These are phyloP conservation scores for Magnusiomyces ingens DNA, from an alignment of 1,139 yeast species.

Conservation along the genomic window DNA sequence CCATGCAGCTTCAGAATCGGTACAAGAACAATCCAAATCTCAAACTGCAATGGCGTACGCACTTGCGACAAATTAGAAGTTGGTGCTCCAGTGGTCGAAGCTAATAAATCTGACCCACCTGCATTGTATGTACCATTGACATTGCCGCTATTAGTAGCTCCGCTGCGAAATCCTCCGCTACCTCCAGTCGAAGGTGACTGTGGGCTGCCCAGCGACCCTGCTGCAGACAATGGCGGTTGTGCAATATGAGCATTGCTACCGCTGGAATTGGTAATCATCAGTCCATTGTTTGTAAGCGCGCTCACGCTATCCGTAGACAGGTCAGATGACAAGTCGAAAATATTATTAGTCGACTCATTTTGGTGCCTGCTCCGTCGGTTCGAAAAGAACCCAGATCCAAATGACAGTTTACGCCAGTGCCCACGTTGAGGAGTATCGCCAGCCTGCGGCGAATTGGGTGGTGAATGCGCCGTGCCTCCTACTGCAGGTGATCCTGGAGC, in stretches of 20 bases:
- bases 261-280: slow-evolving; percentile 22
- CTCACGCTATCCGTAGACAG: slow-evolving; percentile 32
- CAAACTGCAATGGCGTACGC: slow-evolving; percentile 68
- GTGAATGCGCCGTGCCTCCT: neutral
- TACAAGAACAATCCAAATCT: slow-evolving; percentile 86
- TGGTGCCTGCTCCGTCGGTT: slow-evolving; percentile 22
- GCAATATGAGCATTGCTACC: slow-evolving; percentile 9
- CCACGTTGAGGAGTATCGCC: slow-evolving; percentile 16
- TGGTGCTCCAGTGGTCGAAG: slow-evolving; percentile 8
- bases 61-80: slow-evolving; percentile 8
- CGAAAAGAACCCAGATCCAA: slow-evolving; percentile 29
- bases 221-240: slow-evolving; percentile 43
- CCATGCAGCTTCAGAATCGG: slow-evolving; percentile 89
- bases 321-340: slow-evolving; percentile 24
- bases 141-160: neutral
- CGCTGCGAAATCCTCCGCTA: neutral
- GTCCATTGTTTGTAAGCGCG: neutral
- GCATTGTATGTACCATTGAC: neutral
- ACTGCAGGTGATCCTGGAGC: neutral
- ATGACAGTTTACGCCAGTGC: slow-evolving; percentile 33
- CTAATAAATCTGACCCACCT: slow-evolving; percentile 12
- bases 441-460: slow-evolving; percentile 11
- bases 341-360: slow-evolving; percentile 24
- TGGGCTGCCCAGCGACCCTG: slow-evolving; percentile 42
- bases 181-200: slow-evolving; percentile 14